Evolutionary conservation across 768 basidiomycete genomes (phyloP), one percentile per base, ranked within the genome.

Genomic region (Lactarius hengduanensis): DNA sequence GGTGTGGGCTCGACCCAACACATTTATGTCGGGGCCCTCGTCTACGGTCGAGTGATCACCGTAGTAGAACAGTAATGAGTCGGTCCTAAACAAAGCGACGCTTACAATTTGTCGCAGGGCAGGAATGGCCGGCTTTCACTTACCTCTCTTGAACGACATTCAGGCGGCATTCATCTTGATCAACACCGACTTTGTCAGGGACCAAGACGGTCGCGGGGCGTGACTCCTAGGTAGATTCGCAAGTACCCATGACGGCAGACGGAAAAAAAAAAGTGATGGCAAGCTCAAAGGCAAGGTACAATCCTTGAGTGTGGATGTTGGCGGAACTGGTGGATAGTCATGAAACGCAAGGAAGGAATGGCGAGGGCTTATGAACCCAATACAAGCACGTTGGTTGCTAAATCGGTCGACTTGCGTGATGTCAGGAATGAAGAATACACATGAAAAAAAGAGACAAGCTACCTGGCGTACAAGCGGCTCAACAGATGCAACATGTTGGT

Each of bases 1-100:
- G 68, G 69, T n/a, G 65, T 66, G 16, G 63, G 68, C 18, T 69
- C 63, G 16, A 73, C 61, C 69, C 72, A 73, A 30, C n/a, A 72
- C 60, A 36, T 58, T 66, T 57, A 69, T 59, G n/a, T 66, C 59
- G 22, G 61, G 50, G n/a, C 64, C 68, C n/a, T 58, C 54, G 32
- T 41, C 32, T 32, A 62, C 57, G 13, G 64, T 71, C 53, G 55
- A 22, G 45, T 66, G 68, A 38, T 69, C 64, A 16, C 68, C 63
- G 13, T 63, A 59, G 13, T 63, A 59, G 50, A 57, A 55, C 22
- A 38, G 59, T 32, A 69, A 50, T 38, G 45, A 34, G 59, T 67
- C 69, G 8, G 45, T 61, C 43, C 69, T 64, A 22, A 40, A 28
- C 9, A 22, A 41, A 34, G 26, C 15, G 22, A 53, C 8, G 16